Base-by-base conservation (phyloP, 2,329 filamentous ascomycete genomes). In the Aspergillus fumigatiaffinis region DNA sequence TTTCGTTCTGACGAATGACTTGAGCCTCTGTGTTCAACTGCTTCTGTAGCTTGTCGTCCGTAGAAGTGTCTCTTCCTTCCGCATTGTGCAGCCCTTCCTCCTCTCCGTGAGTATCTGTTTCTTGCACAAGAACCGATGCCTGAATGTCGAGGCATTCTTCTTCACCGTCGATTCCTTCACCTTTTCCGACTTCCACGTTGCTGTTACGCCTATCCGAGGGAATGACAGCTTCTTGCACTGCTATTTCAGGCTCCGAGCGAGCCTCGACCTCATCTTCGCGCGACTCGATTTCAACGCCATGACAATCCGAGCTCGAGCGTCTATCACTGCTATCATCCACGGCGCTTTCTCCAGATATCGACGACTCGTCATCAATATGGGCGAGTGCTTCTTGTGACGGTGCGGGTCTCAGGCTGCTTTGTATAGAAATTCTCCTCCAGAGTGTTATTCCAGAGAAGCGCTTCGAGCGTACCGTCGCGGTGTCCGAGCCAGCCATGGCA, bases 401-500 rank as follows among this genome's bases (percentile, higher is more conserved):
- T 4, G 64, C 52, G 29, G 51, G 49, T 3, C 54, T 60, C 23
- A 28, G 53, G 12, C 60, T 61, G 49, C 52, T 68, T 10, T 58
- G 62, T 52, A 61, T 61, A 9, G 73, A 73, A 5, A 68, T 49
- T 28, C 62, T 63, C 49, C 63, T 68, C 50, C 68, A 57, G 14
- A 68, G 51, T 9, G 68, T 68, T 21, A 54, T 59, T 53, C 73
- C 66, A 56, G 71, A 69, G 38, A 73, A 48, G 41, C 67, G 58
- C 58, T 72, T 69, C 10, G 70, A 71, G 51, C 67, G 61, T 54
- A 66, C 55, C 46, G 71, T 63, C 23, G 63, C 65, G 25, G 63
- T 61, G 47, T 78, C 70, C 3, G 69, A 71, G 32, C 73, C 70
- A 61, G 79, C 64, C 66, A 76, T 68, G 29, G 89, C 89, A 3